Evolutionary conservation across 1,284 basidiomycete genomes (phyloP).

Genomic region (Nidula niveotomentosa): DNA sequence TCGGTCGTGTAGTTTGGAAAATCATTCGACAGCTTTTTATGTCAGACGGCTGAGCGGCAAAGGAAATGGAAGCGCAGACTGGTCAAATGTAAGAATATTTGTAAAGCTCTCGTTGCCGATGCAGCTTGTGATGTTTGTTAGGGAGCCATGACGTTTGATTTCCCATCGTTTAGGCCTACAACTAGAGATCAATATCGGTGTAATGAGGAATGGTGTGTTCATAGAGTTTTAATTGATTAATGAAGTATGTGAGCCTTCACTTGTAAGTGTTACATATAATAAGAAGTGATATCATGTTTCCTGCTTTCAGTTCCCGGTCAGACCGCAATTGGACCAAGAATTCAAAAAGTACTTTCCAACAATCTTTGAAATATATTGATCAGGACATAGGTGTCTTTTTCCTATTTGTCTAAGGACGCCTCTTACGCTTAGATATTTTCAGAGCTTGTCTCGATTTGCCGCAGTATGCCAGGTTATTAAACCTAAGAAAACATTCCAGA

Average conservation of each 20-base stretch:
- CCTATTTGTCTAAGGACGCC: no score
- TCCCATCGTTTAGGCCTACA: slow-evolving; percentile 29
- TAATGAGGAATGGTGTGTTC: slow-evolving; percentile 3
- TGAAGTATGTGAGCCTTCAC: slow-evolving; percentile 10
- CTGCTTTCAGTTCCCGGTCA: slow-evolving; percentile 26
- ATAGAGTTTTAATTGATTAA: slow-evolving; percentile 9
- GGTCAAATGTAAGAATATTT: slow-evolving; percentile 21
- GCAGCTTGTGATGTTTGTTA: slow-evolving; percentile 11
- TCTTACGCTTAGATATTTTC: neutral
- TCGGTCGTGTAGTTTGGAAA: slow-evolving; percentile 24
- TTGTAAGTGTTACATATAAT: no score
- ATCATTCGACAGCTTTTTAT: slow-evolving; percentile 31
- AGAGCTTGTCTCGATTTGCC: slow-evolving; percentile 29
- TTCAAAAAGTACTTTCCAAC: slow-evolving; percentile 23
- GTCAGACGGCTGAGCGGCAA: slow-evolving; percentile 30
- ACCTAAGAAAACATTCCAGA: slow-evolving; percentile 30
- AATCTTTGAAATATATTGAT: slow-evolving; percentile 29
- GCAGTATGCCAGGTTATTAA: slow-evolving; percentile 28
- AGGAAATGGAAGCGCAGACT: slow-evolving; percentile 26
- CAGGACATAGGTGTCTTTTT: slow-evolving; percentile 20
- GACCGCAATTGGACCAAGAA: slow-evolving; percentile 37
- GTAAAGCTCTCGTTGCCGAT: neutral
- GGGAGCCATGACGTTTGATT: slow-evolving; percentile 37
- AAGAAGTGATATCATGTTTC: neutral
- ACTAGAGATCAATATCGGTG: slow-evolving; percentile 30